phyloP scores from a whole-genome alignment of 768 basidiomycete genomes.

The Suillus weaverae region DNA sequence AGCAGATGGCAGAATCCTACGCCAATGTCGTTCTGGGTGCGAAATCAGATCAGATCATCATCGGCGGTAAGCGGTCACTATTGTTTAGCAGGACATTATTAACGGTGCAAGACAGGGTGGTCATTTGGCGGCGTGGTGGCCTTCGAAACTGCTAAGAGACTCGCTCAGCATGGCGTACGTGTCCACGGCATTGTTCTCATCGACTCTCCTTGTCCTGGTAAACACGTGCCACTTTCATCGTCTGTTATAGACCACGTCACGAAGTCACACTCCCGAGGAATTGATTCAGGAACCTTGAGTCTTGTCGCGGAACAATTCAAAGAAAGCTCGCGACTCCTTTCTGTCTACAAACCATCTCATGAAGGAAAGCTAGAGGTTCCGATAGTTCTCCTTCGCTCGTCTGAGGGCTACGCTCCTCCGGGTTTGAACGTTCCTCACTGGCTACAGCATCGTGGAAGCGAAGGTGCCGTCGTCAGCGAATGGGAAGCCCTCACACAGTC shows the following conservation, averaged over 20 bases:
- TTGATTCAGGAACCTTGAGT: slow-evolving; percentile 31
- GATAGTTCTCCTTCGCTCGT: slow-evolving; percentile 55
- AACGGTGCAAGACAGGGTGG: slow-evolving; percentile 51
- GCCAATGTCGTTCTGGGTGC: slow-evolving; percentile 22
- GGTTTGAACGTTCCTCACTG: slow-evolving; percentile 44
- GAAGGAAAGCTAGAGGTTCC: slow-evolving; percentile 29
- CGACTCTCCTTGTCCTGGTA: slow-evolving; percentile 61
- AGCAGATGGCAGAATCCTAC: slow-evolving; percentile 55
- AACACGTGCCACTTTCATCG: slow-evolving; percentile 53
- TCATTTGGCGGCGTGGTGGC: slow-evolving; percentile 77
- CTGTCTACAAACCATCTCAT: slow-evolving; percentile 41
- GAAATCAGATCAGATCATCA: not conserved
- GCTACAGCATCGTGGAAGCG: slow-evolving; percentile 48
- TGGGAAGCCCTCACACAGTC: slow-evolving; percentile 49
- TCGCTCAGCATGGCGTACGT: slow-evolving; percentile 37
- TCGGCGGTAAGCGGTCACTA: slow-evolving; percentile 19
- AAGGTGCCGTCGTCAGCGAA: slow-evolving; percentile 31
- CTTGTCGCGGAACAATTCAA: slow-evolving; percentile 50
- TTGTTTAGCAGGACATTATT: slow-evolving; percentile 12
- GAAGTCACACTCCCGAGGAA: slow-evolving; percentile 29
- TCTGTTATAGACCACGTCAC: slow-evolving; percentile 49
- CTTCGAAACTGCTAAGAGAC: slow-evolving; percentile 59
- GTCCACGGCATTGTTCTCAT: slow-evolving; percentile 65
- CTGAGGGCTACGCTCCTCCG: slow-evolving; percentile 41
- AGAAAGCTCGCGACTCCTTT: slow-evolving; percentile 48